Evolutionary conservation across 2,329 filamentous ascomycete species (phyloP), one percentile per base, ranked within the genome.

Genomic region (Epichloe gansuensis): DNA sequence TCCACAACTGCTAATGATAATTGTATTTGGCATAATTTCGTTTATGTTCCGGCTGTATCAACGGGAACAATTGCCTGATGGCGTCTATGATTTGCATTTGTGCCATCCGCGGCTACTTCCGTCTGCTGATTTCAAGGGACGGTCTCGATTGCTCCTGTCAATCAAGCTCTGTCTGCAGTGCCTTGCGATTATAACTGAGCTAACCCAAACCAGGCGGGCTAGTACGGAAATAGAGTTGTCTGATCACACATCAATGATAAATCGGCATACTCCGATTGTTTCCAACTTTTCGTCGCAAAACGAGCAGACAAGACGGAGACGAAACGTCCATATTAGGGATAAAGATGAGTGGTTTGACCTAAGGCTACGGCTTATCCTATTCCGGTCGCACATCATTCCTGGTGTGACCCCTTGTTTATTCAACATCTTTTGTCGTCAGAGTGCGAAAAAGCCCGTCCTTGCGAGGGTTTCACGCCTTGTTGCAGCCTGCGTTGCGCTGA

Each of bases 381-480:
- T 55, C 55, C 52, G 52, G 59, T 60, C 55, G 55, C 56, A 59
- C 54, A 48, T 52, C 39, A 37, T 11, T 17, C 15, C 43, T 46
- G 45, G 52, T 52, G 50, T 46, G 46, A 53, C 56, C 57, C 54
- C 56, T 55, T 55, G 49, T 49, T 15, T 35, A 50, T 44, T 43
- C 44, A 41, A 41, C 23, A 17, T 25, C 45, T 42, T 46, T 45
- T 52, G 43, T 51, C 51, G 46, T 53, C 48, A 55, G 53, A n/a
- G 21, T 46, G 54, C 52, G 46, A 47, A 45, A 28, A 48, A 46
- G 35, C 50, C 39, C 39, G 44, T 52, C 42, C 53, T 52, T 56
- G 51, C 47, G 25, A 28, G 35, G 38, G 54, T 60, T 59, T 60
- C 56, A 57, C 51, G 50, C 50, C 55, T 55, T 51, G 55, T 54